Base-by-base conservation (phyloP, 78 protist species). In the Mantamonas sphyraenae region DNA sequence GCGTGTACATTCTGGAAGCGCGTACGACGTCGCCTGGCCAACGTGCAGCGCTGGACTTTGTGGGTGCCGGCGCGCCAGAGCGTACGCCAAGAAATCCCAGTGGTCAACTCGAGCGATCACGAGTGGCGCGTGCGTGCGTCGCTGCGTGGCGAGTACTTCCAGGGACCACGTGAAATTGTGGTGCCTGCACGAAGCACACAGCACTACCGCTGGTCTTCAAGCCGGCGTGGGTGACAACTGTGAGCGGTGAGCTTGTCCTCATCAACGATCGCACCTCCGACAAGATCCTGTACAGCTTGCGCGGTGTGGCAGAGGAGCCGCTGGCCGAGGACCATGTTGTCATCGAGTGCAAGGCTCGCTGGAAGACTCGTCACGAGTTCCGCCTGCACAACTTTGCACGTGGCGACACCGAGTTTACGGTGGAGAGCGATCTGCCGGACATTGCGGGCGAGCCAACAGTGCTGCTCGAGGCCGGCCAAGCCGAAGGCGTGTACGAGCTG, bases 271-370 rank as follows among this genome's bases (percentile, higher is more conserved):
- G 26, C 3, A 66, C 65, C 35, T 33, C 3, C 3, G 68, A 56
- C 59, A 63, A 59, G 40, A 17, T 35, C 39, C 5, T 33, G 26
- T 83, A 62, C 84, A 40, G 22, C 47, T 74, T 83, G 9, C 22
- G 0, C 16, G 88, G 81, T 26, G 24, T 35, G 30, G 84, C 55
- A 12, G 74, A 74, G 43, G 83, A 77, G 26, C 88, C 88, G 33
- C 47, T 77, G 12, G 83, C 88, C 5, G 88, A 77, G 63, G 69
- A 45, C 59, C n/a, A 66, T 43, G 26, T 77, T 34, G 57, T 30
- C 33, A 19, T 77, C 24, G 73, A 72, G 38, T 65, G 71, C 51
- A 20, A 0, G 40, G 82, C 84, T 3, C 67, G 88, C 17, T 12
- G 17, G 64, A 4, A 20, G 20, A 34, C 30, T 7, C 30, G 60